phyloP scores from a whole-genome alignment of 106 monocot species.

The Dioscorea dumetorum region DNA sequence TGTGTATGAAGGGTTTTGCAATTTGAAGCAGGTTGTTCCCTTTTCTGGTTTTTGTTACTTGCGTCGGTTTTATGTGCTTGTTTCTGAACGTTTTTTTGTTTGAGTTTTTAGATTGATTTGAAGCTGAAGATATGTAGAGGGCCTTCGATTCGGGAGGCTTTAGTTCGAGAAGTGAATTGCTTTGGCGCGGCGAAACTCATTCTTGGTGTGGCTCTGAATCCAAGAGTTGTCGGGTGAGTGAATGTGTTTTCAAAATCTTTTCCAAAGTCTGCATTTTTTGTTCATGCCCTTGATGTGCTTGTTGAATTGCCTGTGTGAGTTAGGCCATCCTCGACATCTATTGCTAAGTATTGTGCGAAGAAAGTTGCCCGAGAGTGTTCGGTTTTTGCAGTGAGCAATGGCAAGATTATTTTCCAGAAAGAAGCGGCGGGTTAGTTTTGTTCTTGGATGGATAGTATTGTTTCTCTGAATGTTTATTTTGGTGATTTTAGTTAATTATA shows the following conservation, averaged over 20 bases:
- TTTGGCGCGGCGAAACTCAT: slow-evolving; percentile 25
- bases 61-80: not conserved
- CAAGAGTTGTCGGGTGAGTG: slow-evolving; percentile 17
- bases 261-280: not conserved
- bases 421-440: slow-evolving; percentile 20
- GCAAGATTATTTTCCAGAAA: slow-evolving; percentile 51
- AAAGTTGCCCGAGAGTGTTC: slow-evolving; percentile 38
- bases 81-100: not conserved
- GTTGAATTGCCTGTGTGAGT: not conserved
- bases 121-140: slow-evolving; percentile 46
- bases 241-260: not conserved
- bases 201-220: slow-evolving; percentile 25
- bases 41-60: not conserved
- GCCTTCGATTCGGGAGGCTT: slow-evolving; percentile 22
- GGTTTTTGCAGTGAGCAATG: slow-evolving; percentile 50
- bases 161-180: slow-evolving; percentile 24
- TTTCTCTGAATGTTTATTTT: not conserved
- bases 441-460: not conserved
- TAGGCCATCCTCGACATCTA: slow-evolving; percentile 24
- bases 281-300: not conserved
- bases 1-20: slow-evolving; percentile 69
- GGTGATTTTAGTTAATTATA: not conserved
- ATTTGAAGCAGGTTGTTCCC: slow-evolving; percentile 50
- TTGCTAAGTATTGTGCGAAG: slow-evolving; percentile 54
- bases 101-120: slow-evolving; percentile 28